Evolutionary conservation across 495 filamentous ascomycete species (phyloP).

Genomic region (Trichoderma reesei): DNA sequence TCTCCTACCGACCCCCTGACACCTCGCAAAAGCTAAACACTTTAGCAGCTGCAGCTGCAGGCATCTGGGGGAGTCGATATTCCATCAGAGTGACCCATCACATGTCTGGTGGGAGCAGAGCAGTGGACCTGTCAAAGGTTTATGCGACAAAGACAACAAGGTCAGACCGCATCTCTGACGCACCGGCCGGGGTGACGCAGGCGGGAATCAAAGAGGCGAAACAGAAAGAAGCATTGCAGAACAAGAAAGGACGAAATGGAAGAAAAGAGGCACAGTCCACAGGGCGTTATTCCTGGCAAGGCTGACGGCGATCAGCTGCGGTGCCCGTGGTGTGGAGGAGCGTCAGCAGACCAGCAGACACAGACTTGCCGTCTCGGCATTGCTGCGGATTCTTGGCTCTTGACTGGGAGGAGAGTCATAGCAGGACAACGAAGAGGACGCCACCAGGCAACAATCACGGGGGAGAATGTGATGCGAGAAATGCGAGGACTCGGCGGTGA

Average conservation of each 20-base stretch:
- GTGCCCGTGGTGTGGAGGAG: slow-evolving; percentile 1
- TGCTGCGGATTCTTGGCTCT: neutral
- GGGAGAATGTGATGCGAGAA: no score
- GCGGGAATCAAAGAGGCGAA: no score
- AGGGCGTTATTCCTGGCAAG: neutral
- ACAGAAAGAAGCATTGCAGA: no score
- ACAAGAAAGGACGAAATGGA: no score
- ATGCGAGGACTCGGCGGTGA: no score
- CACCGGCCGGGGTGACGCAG: neutral
- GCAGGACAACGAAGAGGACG: no score
- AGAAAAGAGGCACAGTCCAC: neutral
- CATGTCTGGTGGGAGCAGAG: neutral
- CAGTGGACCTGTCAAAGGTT: neutral
- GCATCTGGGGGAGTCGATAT: slow-evolving; percentile 5
- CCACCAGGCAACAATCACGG: no score
- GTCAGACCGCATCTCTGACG: neutral
- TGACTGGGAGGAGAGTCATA: neutral
- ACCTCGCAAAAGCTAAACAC: neutral
- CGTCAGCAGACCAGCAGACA: slow-evolving; percentile 4
- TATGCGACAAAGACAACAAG: neutral
- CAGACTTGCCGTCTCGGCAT: slow-evolving; percentile 1
- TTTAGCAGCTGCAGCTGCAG: slow-evolving; percentile 1
- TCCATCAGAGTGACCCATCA: slow-evolving; percentile 10
- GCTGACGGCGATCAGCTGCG: slow-evolving; percentile 4
- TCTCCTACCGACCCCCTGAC: neutral